A percentile compares a stretch with the other conserved stretches of the same genome.
These are phyloP conservation scores for Coemansia sp. DNA, from an alignment of 192 early-diverging fungal genomes.

Conservation along the genomic window DNA sequence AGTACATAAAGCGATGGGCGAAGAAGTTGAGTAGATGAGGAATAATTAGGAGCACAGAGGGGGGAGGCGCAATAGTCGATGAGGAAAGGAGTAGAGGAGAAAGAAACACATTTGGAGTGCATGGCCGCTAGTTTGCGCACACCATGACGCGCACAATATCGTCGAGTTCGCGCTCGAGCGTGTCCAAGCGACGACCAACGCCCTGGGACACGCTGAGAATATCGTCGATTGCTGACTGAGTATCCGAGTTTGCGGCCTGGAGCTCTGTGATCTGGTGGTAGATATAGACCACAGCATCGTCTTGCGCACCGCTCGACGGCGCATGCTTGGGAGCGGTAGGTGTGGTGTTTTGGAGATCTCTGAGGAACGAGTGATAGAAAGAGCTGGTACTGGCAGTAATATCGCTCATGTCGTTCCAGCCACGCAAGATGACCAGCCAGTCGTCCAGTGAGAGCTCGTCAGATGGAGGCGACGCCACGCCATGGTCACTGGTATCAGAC, in stretches of 20 bases:
- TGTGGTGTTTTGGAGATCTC: constrained; percentile 20
- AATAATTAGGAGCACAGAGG: background rate
- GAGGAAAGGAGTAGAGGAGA: background rate
- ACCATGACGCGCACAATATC: constrained; percentile 48
- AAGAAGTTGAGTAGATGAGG: background rate
- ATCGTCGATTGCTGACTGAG: constrained; percentile 45
- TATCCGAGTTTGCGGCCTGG: constrained; percentile 19
- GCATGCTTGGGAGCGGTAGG: background rate
- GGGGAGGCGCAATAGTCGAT: background rate
- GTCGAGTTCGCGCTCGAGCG: constrained; percentile 49
- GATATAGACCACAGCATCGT: constrained; percentile 24
- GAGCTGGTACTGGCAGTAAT: constrained; percentile 18
- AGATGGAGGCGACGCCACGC: background rate
- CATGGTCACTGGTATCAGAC: constrained; percentile 9
- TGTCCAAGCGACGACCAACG: constrained; percentile 46
- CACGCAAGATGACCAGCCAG: constrained; percentile 47
- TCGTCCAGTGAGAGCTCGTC: constrained; percentile 48
- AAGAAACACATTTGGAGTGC: background rate
- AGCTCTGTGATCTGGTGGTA: constrained; percentile 32
- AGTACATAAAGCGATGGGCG: background rate
- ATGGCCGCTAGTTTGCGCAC: constrained; percentile 25
- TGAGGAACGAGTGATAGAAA: constrained; percentile 47
- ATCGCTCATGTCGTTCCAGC: constrained; percentile 47
- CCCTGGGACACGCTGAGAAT: constrained; percentile 50
- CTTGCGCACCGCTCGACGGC: constrained; percentile 1